These are phyloP conservation scores for Trypanosomatidae sp. DNA, from an alignment of 208 protist species.

Conservation along the genomic window DNA sequence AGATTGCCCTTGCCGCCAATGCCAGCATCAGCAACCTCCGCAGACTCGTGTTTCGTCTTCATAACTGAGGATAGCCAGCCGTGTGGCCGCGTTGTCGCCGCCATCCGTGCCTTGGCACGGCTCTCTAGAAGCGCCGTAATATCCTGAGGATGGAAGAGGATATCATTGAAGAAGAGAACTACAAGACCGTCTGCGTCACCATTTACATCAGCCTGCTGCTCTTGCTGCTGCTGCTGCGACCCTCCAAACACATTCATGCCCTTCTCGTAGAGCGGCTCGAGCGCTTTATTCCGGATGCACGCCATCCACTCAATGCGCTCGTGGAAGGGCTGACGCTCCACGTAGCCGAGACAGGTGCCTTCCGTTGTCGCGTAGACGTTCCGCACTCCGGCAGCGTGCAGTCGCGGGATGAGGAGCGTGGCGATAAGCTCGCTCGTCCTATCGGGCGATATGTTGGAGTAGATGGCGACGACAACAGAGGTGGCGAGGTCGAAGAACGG, in stretches of 20 bases:
- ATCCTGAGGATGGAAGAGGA: constrained; percentile 67
- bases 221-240: constrained; percentile 5
- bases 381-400: constrained; percentile 44
- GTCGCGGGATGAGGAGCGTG: constrained; percentile 47
- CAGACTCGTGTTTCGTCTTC: background rate
- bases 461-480: constrained; percentile 71
- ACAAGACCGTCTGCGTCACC: constrained; percentile 42
- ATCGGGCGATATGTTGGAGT: constrained; percentile 48
- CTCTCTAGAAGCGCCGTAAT: constrained; percentile 65
- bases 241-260: constrained; percentile 51
- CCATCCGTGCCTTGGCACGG: constrained; percentile 31
- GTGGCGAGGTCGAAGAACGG: constrained; percentile 47
- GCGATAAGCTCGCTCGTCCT: constrained; percentile 40
- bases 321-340: constrained; percentile 37
- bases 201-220: background rate
- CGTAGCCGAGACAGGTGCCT: constrained; percentile 48
- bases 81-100: constrained; percentile 17
- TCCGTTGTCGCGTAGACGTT: constrained; percentile 47
- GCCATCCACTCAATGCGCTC: constrained; percentile 83
- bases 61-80: constrained; percentile 15
- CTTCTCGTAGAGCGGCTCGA: constrained; percentile 57
- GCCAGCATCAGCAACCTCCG: background rate
- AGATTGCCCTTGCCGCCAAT: background rate
- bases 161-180: constrained; percentile 83
- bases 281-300: constrained; percentile 78